Conservation (phyloP, 306 rosid genomes). For the Ziziphus jujuba region DNA sequence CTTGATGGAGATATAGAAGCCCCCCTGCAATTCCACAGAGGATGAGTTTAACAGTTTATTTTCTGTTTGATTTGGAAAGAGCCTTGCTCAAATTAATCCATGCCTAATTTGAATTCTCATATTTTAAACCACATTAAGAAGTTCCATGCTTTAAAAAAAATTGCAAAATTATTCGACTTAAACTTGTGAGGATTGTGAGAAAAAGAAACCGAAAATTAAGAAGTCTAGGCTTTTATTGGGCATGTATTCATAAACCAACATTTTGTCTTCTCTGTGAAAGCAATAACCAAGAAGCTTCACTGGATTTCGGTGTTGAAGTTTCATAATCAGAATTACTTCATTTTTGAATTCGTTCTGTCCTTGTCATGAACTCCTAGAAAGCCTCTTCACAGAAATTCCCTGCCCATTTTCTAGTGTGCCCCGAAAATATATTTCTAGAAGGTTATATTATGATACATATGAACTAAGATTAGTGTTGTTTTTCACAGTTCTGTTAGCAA, state of each 20-base stretch:
- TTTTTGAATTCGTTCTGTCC: slow-evolving; percentile 59
- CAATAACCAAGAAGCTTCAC: slow-evolving; percentile 63
- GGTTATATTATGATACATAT: background rate
- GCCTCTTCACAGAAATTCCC: slow-evolving; percentile 63
- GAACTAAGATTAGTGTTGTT: background rate
- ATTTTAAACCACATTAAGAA: no score
- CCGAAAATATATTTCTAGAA: slow-evolving; percentile 19
- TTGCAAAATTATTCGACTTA: background rate
- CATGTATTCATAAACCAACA: slow-evolving; percentile 66
- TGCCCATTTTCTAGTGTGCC: slow-evolving; percentile 49
- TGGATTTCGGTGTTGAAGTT: slow-evolving; percentile 69
- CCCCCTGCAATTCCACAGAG: slow-evolving; percentile 50
- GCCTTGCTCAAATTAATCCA: background rate
- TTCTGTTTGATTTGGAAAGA: slow-evolving; percentile 29
- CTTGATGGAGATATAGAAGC: slow-evolving; percentile 59
- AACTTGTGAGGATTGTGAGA: background rate
- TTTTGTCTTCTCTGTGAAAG: slow-evolving; percentile 51
- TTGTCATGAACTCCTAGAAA: slow-evolving; percentile 50
- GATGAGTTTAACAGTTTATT: slow-evolving; percentile 31
- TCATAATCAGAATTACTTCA: slow-evolving; percentile 51
- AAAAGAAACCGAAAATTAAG: slow-evolving; percentile 54
- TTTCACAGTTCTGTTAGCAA: background rate
- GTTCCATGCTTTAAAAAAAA: no score
- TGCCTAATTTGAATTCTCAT: background rate
- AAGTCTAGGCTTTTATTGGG: slow-evolving; percentile 55